A percentile compares a stretch with the other conserved stretches of the same genome.
Evolutionary conservation across 2,329 filamentous ascomycete species (phyloP).

Genomic region (Hansfordia pulvinata): DNA sequence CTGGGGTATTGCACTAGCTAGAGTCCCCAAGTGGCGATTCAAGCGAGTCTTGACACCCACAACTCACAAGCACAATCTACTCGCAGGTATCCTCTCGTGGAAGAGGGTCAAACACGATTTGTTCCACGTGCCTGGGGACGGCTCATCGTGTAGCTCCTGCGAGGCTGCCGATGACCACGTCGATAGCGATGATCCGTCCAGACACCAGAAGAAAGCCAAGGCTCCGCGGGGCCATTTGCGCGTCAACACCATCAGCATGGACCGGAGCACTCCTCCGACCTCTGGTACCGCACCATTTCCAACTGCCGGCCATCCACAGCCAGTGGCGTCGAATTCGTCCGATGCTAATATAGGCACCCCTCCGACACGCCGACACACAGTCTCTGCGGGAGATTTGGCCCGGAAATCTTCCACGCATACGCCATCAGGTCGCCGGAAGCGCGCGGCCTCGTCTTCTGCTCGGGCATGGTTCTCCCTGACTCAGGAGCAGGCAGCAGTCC

Average conservation of each 20-base stretch:
- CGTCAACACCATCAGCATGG: constrained; percentile 8
- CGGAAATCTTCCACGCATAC: constrained; percentile 37
- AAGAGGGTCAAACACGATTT: constrained; percentile 28
- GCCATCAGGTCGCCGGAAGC: constrained; percentile 51
- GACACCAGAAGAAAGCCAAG: no score
- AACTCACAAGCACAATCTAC: constrained; percentile 20
- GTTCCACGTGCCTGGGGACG: constrained; percentile 16
- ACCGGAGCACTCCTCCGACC: constrained; percentile 4
- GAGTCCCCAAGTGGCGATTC: constrained; percentile 87
- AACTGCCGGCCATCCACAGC: constrained; percentile 1
- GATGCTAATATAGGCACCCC: constrained; percentile 6
- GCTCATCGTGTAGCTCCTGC: constrained; percentile 17
- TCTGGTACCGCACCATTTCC: constrained; percentile 1
- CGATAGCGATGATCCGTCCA: constrained; percentile 11
- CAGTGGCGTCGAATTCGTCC: constrained; percentile 2
- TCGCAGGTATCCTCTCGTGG: constrained; percentile 28
- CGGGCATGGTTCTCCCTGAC: constrained; percentile 73
- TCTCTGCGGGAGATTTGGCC: constrained; percentile 10
- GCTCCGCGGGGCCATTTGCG: constrained; percentile 5
- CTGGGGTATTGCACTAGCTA: constrained; percentile 75
- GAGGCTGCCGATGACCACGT: constrained; percentile 16
- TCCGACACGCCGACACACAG: no score
- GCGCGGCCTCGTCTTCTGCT: constrained; percentile 48
- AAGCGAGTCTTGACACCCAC: constrained; percentile 33
- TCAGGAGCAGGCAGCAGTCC: constrained; percentile 55